Evolutionary conservation across 306 rosid genomes (phyloP).

Genomic region (Chamaecrista fasciculata): DNA sequence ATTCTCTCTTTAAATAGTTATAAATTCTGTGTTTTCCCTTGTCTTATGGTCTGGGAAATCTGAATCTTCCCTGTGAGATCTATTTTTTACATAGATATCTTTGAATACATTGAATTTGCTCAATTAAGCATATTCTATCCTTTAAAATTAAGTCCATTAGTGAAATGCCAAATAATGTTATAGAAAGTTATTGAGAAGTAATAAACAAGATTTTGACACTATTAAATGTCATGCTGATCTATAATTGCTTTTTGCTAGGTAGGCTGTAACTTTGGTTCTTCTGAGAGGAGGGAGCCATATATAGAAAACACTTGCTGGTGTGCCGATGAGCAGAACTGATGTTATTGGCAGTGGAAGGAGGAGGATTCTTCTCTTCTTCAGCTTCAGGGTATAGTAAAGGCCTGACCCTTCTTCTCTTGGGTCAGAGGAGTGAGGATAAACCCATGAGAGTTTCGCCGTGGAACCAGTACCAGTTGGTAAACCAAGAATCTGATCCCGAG

Average conservation of each 20-base stretch:
- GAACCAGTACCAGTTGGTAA: constrained; percentile 87
- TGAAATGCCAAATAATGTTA: constrained; percentile 7
- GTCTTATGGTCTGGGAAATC: constrained; percentile 5
- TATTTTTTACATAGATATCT: not conserved
- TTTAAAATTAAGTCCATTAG: not conserved
- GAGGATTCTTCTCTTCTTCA: constrained; percentile 86
- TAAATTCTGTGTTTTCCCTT: not conserved
- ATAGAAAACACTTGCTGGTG: constrained; percentile 36
- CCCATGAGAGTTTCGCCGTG: constrained; percentile 89
- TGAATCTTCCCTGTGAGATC: constrained; percentile 14
- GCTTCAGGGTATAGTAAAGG: constrained; percentile 88
- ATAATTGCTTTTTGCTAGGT: constrained; percentile 20
- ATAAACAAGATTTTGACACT: not conserved
- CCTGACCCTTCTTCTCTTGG: constrained; percentile 74
- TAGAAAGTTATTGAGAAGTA: not conserved
- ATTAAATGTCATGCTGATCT: constrained; percentile 10
- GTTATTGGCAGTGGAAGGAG: constrained; percentile 87
- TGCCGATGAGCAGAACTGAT: constrained; percentile 73
- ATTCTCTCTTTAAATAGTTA: constrained; percentile 24
- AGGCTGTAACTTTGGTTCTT: constrained; percentile 37
- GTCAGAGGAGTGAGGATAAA: constrained; percentile 69
- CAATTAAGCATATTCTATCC: constrained; percentile 2
- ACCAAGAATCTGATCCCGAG: constrained; percentile 70
- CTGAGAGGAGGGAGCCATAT: constrained; percentile 29
- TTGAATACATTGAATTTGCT: not conserved